Evolutionary conservation across 2,329 filamentous ascomycete species (phyloP).

Genomic region (Xylariaceae sp.): DNA sequence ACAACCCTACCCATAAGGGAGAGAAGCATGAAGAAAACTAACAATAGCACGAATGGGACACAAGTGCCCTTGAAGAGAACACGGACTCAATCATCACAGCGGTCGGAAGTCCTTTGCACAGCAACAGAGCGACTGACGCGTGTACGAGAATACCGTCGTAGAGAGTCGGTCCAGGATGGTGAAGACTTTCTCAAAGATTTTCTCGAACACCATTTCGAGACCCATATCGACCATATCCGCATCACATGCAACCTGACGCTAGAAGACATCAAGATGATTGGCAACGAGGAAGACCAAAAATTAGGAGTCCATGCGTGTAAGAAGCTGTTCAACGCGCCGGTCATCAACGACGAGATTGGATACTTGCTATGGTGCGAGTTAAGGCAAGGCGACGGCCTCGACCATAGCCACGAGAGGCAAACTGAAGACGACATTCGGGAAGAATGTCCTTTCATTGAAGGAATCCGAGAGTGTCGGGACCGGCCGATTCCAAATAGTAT

Average conservation of each 20-base stretch:
- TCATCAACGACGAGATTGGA: conserved; percentile 15
- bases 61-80: too few relatives aligned
- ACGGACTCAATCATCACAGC: too few relatives aligned
- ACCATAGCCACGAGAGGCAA: neutral
- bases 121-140: neutral
- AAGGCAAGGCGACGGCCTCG: conserved; percentile 11
- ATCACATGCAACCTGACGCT: conserved; percentile 9
- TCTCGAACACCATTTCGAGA: conserved; percentile 10
- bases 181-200: conserved; percentile 14
- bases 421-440: neutral
- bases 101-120: too few relatives aligned
- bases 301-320: conserved; percentile 12
- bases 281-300: conserved; percentile 12
- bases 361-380: conserved; percentile 15
- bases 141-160: conserved; percentile 1
- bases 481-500: too few relatives aligned
- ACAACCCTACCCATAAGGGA: too few relatives aligned
- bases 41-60: too few relatives aligned
- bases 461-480: too few relatives aligned
- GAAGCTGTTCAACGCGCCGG: conserved; percentile 18
- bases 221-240: conserved; percentile 10
- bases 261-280: conserved; percentile 19
- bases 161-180: conserved; percentile 5
- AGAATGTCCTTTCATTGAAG: too few relatives aligned
- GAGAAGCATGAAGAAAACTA: too few relatives aligned